These are phyloP conservation scores for Cinchona pubescens DNA, from an alignment of 257 asterid species.

Conservation along the genomic window DNA sequence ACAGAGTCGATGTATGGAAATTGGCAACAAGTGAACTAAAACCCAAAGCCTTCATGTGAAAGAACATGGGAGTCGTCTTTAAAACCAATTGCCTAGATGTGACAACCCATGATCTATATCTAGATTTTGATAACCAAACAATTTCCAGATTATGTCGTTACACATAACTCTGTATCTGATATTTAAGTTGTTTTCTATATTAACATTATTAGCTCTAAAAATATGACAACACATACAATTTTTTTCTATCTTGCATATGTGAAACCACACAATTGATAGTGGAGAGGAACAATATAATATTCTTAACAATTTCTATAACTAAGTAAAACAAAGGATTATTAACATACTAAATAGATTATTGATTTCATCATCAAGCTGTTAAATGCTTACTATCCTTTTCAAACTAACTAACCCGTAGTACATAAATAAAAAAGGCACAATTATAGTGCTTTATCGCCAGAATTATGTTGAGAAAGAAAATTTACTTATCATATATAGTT, in stretches of 20 bases:
- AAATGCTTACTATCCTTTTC: background rate
- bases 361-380: background rate
- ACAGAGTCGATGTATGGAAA: too few relatives aligned
- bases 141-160: background rate
- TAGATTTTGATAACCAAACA: background rate
- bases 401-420: background rate
- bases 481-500: background rate
- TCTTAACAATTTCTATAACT: background rate
- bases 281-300: background rate
- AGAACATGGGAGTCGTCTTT: background rate
- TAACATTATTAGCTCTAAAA: background rate
- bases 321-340: background rate
- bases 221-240: background rate
- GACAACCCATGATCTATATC: background rate
- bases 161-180: background rate
- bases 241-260: background rate
- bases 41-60: too few relatives aligned
- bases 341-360: background rate
- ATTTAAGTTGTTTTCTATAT: background rate
- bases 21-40: too few relatives aligned
- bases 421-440: background rate
- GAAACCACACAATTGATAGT: background rate
- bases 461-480: background rate
- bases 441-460: background rate
- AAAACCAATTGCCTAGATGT: background rate